A percentile compares a stretch with the other conserved stretches of the same genome.
These are phyloP conservation scores for Coleophoma eucalyptorum DNA, from an alignment of 2,329 filamentous ascomycete species.

Conservation along the genomic window DNA sequence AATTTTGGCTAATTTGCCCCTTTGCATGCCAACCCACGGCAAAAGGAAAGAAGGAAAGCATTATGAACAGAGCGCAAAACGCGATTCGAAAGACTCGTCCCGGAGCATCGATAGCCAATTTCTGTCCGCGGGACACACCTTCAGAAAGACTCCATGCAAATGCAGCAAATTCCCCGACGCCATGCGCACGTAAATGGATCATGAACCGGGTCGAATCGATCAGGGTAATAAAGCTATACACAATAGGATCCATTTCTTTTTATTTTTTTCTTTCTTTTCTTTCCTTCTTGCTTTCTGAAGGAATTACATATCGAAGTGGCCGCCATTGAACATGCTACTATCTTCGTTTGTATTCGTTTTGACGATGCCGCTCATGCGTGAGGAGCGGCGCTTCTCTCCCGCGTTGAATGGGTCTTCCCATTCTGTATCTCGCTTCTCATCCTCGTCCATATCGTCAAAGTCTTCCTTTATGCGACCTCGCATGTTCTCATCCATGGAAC, in stretches of 20 bases:
- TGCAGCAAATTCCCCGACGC: conserved; percentile 21
- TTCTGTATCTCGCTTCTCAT: conserved; percentile 41
- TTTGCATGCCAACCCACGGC: no score
- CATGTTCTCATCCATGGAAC: conserved; percentile 86
- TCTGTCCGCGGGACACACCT: not conserved
- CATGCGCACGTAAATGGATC: conserved; percentile 13
- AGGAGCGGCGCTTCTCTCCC: conserved; percentile 36
- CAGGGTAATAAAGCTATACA: not conserved
- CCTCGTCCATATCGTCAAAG: conserved; percentile 59
- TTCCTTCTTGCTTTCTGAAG: no score
- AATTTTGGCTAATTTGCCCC: no score
- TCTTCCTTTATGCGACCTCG: conserved; percentile 45
- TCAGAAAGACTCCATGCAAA: conserved; percentile 18
- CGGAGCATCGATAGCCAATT: conserved; percentile 2
- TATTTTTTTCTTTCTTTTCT: no score
- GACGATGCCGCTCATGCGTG: conserved; percentile 62
- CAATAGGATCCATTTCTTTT: not conserved
- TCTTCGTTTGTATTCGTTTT: conserved; percentile 52
- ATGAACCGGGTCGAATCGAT: not conserved
- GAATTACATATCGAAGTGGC: conserved; percentile 59
- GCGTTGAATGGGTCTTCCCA: conserved; percentile 38
- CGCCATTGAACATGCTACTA: conserved; percentile 56
- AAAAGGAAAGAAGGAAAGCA: no score
- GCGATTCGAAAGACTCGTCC: no score
- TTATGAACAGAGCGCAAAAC: no score